phyloP scores from a whole-genome alignment of 371 early-diverging fungal species.

The Mucor sp. region DNA sequence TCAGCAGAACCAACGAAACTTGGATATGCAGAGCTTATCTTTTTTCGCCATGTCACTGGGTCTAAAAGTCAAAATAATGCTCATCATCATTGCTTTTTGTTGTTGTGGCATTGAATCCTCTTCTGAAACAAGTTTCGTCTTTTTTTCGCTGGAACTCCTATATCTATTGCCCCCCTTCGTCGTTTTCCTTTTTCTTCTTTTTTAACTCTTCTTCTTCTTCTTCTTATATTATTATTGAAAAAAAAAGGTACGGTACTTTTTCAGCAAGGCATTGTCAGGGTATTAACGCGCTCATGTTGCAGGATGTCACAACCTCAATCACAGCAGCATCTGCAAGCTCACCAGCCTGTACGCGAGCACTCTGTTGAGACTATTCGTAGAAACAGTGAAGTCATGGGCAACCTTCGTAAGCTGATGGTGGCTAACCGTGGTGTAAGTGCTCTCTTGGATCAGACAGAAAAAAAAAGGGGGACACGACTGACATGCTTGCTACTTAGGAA shows the following conservation, averaged over 20 bases:
- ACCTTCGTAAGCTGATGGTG: conserved; percentile 61
- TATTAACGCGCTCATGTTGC: background rate
- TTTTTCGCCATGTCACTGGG: background rate
- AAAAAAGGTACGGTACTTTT: background rate
- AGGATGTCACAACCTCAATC: conserved; percentile 7
- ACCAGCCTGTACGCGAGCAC: conserved; percentile 50
- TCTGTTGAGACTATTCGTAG: conserved; percentile 68
- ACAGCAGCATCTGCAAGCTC: background rate
- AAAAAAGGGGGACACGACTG: too few species aligned
- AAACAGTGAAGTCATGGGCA: conserved; percentile 53
- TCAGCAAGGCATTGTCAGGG: background rate
- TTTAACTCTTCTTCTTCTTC: background rate
- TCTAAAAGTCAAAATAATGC: background rate
- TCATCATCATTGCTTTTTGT: background rate
- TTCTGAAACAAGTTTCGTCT: conserved; percentile 6
- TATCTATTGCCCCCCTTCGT: background rate
- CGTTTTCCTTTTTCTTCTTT: background rate
- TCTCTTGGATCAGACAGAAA: background rate
- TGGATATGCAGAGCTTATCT: background rate
- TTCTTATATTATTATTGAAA: too few species aligned
- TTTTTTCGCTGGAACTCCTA: conserved; percentile 1
- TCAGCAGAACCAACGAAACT: too few species aligned
- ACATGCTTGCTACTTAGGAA: conserved; percentile 56
- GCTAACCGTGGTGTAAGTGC: conserved; percentile 66
- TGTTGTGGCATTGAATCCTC: background rate